Evolutionary conservation across 345 rosid genomes (phyloP).

Genomic region (Euphorbia peplus): DNA sequence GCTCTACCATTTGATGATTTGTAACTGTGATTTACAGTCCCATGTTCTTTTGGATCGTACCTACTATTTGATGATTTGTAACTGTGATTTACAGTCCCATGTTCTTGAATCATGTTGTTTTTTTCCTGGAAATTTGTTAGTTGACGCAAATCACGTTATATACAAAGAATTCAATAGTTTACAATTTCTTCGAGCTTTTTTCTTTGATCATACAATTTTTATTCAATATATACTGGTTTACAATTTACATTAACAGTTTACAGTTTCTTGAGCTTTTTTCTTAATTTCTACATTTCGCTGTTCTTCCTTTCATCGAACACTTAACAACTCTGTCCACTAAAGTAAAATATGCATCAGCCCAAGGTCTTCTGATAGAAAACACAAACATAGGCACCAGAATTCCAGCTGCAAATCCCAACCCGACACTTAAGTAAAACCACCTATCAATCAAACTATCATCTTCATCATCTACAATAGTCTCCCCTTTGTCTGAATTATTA

Average conservation of each 20-base stretch:
- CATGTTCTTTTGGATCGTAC: no score
- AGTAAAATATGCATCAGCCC: conserved; percentile 31
- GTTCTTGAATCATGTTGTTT: no score
- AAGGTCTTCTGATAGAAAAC: conserved; percentile 21
- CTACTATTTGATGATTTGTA: no score
- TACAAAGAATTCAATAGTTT: no score
- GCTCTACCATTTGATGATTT: no score
- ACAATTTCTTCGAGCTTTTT: no score
- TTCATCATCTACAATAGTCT: neutral
- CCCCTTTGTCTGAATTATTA: conserved; percentile 15
- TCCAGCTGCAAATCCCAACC: conserved; percentile 47
- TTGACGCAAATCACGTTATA: no score
- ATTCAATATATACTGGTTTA: neutral
- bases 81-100: no score
- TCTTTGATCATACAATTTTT: no score
- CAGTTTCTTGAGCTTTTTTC: neutral
- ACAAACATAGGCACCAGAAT: conserved; percentile 27
- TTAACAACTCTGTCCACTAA: conserved; percentile 27
- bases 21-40: no score
- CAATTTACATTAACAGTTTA: neutral
- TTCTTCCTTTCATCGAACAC: neutral
- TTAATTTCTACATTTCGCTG: neutral
- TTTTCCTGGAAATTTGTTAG: no score
- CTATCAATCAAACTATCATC: conserved; percentile 26
- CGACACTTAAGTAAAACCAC: conserved; percentile 47